A percentile compares a stretch with the other conserved stretches of the same genome.
Evolutionary conservation across 768 basidiomycete species (phyloP).

Genomic region (Mycena polygramma): DNA sequence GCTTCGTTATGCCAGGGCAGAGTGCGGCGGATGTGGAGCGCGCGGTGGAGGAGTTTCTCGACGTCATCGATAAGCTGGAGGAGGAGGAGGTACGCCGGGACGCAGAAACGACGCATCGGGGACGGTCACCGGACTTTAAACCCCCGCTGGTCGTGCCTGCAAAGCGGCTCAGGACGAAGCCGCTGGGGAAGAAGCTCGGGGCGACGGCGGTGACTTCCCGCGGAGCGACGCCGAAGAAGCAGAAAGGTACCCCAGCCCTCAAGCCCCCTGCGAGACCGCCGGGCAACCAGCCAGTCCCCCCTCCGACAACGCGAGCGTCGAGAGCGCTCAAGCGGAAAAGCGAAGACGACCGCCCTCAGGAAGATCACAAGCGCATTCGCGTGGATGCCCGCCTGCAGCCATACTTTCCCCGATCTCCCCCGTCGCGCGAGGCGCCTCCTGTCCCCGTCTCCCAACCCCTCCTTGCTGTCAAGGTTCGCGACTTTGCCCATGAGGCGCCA

Average conservation of each 20-base stretch:
- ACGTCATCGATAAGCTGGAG: conserved; percentile 34
- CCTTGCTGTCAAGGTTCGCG: conserved; percentile 2
- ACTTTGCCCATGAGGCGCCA: conserved; percentile 10
- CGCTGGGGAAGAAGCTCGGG: conserved; percentile 12
- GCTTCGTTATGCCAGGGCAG: conserved; percentile 38
- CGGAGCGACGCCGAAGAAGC: background rate
- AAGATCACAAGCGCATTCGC: conserved; percentile 22
- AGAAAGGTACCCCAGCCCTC: conserved; percentile 19
- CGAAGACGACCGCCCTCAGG: conserved; percentile 15
- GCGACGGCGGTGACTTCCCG: conserved; percentile 8
- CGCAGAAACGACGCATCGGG: background rate
- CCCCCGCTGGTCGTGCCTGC: conserved; percentile 14
- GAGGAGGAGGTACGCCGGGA: conserved; percentile 12
- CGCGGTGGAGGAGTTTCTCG: conserved; percentile 31
- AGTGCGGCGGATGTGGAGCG: conserved; percentile 26
- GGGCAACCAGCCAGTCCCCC: conserved; percentile 4
- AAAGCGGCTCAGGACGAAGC: background rate
- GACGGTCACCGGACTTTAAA: conserved; percentile 31
- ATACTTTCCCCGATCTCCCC: background rate
- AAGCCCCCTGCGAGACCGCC: conserved; percentile 1
- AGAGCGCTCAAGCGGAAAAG: conserved; percentile 29
- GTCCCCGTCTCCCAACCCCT: background rate
- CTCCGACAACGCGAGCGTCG: background rate
- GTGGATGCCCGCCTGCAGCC: background rate
- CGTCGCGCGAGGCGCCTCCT: background rate